Evolutionary conservation across 108 stramenopile species (phyloP).

Genomic region (Pseudonitzschia multistriata): DNA sequence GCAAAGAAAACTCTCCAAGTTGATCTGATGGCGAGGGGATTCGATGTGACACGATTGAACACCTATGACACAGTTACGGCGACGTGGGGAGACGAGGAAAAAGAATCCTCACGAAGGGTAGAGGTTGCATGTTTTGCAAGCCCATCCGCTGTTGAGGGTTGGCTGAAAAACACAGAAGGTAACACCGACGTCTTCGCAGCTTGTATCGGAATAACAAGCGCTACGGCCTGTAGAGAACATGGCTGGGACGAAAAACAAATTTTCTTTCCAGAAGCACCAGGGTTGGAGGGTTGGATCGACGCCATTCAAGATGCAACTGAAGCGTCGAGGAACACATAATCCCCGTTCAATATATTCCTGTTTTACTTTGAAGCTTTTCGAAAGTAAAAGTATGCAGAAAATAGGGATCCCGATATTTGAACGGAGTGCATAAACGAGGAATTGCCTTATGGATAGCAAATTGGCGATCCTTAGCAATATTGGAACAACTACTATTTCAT

Average conservation of each 20-base stretch:
- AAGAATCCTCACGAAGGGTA: constrained; percentile 35
- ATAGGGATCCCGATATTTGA: too few relatives aligned
- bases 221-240: constrained; percentile 55
- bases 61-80: constrained; percentile 87
- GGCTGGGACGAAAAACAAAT: constrained; percentile 63
- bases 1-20: constrained; percentile 65
- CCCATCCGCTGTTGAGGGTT: constrained; percentile 81
- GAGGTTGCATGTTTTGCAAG: constrained; percentile 79
- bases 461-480: too few relatives aligned
- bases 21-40: constrained; percentile 58
- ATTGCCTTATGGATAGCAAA: too few relatives aligned
- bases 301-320: constrained; percentile 38
- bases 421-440: too few relatives aligned
- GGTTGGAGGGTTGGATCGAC: constrained; percentile 79
- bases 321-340: background rate
- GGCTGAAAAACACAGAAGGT: constrained; percentile 65
- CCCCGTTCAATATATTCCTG: too few relatives aligned
- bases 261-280: constrained; percentile 75
- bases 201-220: constrained; percentile 87
- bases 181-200: constrained; percentile 58
- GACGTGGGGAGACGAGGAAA: constrained; percentile 54
- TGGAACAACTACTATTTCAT: too few relatives aligned
- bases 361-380: too few relatives aligned
- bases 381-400: too few relatives aligned
- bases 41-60: constrained; percentile 67